Conservation (phyloP, 345 rosid species). For the Eucalyptus tenuipes region DNA sequence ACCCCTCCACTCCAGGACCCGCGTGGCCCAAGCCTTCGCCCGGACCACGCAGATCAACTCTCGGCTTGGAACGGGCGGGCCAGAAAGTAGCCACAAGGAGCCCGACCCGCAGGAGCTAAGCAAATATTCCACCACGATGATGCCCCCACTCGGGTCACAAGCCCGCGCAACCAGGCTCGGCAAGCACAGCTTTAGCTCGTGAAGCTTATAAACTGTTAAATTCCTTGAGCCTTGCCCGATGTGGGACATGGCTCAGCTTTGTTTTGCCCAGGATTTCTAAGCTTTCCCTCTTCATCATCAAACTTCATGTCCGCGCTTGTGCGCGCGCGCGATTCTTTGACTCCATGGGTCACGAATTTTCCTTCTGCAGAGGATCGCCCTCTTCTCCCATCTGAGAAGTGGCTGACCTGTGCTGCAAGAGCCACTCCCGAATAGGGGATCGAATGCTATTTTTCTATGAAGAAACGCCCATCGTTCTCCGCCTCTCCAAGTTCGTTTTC, state of each 20-base stretch:
- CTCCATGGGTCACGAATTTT: not conserved
- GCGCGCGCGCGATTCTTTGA: not conserved
- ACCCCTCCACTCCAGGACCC: conserved; percentile 10
- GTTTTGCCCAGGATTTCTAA: not conserved
- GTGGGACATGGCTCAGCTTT: not conserved
- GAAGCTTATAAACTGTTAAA: fast-evolving
- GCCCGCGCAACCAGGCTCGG: conserved; percentile 2
- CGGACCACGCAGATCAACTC: not conserved
- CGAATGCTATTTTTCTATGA: not conserved
- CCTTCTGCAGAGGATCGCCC: not conserved
- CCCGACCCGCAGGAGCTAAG: not conserved
- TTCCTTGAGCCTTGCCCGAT: not conserved
- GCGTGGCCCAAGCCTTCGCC: not conserved
- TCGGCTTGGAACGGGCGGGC: conserved; percentile 22
- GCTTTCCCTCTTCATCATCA: not conserved
- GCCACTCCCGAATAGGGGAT: not conserved
- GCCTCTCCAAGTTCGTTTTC: not conserved
- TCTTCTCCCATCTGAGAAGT: not conserved
- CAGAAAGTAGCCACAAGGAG: not conserved
- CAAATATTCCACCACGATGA: not conserved
- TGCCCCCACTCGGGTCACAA: conserved; percentile 8
- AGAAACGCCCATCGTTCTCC: not conserved
- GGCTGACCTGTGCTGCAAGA: not conserved
- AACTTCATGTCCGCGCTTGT: not conserved
- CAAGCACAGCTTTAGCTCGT: too few species aligned